phyloP scores from a whole-genome alignment of 768 basidiomycete genomes.

The Rhodotorula diobovata region DNA sequence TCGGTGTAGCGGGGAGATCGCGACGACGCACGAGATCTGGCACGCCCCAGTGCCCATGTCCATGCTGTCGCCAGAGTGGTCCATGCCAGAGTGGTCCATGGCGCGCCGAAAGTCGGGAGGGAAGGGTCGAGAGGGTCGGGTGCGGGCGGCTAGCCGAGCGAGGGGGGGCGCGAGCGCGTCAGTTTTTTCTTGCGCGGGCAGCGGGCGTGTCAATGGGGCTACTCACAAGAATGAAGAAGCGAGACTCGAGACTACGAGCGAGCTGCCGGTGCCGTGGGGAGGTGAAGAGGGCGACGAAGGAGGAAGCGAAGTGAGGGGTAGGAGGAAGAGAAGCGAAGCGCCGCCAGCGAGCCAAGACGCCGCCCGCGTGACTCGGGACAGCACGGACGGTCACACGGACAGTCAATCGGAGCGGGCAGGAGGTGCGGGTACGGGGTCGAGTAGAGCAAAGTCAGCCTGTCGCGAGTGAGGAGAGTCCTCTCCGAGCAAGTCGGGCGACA shows the following conservation, averaged over 20 bases:
- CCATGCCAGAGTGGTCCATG: not conserved
- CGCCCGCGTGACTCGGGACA: not conserved
- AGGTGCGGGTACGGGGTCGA: too few species aligned
- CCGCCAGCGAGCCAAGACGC: too few species aligned
- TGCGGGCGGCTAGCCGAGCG: not conserved
- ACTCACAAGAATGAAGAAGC: not conserved
- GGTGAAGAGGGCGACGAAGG: not conserved
- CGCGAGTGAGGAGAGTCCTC: too few species aligned
- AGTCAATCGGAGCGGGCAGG: too few species aligned
- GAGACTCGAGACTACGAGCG: not conserved
- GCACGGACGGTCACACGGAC: not conserved
- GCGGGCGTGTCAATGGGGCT: not conserved
- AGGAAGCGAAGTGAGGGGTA: not conserved
- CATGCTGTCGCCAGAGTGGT: constrained; percentile 7
- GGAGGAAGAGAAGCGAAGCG: not conserved
- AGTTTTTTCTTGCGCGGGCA: not conserved
- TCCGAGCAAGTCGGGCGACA: too few species aligned
- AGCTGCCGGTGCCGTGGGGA: not conserved
- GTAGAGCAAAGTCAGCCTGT: too few species aligned
- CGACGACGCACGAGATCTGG: constrained; percentile 23
- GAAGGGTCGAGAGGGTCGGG: not conserved
- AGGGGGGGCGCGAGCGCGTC: not conserved
- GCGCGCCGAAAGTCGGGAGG: too few species aligned
- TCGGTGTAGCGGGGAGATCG: too few species aligned
- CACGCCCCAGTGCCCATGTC: not conserved